phyloP scores from a whole-genome alignment of 2,329 filamentous ascomycete species.

The Alternaria viburni region DNA sequence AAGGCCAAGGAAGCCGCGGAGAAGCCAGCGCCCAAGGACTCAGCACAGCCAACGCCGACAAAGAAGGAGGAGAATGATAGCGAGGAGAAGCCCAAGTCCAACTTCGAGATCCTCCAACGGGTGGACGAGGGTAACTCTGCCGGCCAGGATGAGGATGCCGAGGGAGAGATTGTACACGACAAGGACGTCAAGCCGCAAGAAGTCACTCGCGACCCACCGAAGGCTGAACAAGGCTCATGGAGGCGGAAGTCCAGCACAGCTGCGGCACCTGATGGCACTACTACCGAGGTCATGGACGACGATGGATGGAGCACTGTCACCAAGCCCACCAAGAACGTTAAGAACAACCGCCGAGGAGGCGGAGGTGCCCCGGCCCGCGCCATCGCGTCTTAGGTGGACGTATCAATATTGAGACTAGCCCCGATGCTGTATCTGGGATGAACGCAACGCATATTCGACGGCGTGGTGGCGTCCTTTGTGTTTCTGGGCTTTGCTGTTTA shows the following conservation, averaged over 20 bases:
- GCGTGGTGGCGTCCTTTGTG: constrained; percentile 33
- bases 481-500: constrained; percentile 27
- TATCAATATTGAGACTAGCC: constrained; percentile 12
- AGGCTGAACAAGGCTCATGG: constrained; percentile 49
- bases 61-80: constrained; percentile 44
- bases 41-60: constrained; percentile 37
- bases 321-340: constrained; percentile 51
- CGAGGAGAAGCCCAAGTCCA: constrained; percentile 56
- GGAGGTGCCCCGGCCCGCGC: constrained; percentile 50
- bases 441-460: constrained; percentile 34
- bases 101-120: constrained; percentile 63
- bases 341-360: constrained; percentile 49
- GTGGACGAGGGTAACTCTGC: constrained; percentile 46
- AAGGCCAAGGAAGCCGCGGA: constrained; percentile 59
- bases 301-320: constrained; percentile 62
- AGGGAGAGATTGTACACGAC: constrained; percentile 58
- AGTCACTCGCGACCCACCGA: constrained; percentile 54
- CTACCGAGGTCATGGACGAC: constrained; percentile 57
- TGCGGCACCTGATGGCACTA: constrained; percentile 45
- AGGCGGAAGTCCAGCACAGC: constrained; percentile 45
- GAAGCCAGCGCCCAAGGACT: constrained; percentile 64
- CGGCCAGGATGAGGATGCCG: constrained; percentile 55
- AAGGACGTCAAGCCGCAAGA: constrained; percentile 64
- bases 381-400: constrained; percentile 52
- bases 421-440: constrained; percentile 28